Percentiles rank a stretch among this genome's conserved stretches.
phyloP scores from a whole-genome alignment of 179 eudicot genomes.

The Corrigiola litoralis region DNA sequence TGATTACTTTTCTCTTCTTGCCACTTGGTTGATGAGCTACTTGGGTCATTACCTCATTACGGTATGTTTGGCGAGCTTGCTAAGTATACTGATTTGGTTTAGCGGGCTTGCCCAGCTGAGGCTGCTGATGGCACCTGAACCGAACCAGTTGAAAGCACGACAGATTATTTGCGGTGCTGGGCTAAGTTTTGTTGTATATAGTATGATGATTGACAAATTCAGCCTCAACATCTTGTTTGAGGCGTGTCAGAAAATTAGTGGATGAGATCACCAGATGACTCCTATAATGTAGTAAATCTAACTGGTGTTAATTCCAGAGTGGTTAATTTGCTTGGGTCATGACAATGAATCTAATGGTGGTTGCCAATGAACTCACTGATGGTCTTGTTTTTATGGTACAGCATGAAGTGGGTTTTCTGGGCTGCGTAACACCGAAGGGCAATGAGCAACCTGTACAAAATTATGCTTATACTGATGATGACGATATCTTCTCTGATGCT shows the following conservation, averaged over 20 bases:
- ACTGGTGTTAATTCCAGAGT: too few species aligned
- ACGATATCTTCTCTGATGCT: conserved; percentile 29
- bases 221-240: background rate
- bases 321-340: too few species aligned
- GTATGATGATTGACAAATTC: too few species aligned
- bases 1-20: background rate
- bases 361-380: conserved; percentile 13
- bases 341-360: background rate
- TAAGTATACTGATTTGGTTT: background rate
- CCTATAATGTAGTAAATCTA: too few species aligned
- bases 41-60: background rate
- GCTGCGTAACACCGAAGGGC: conserved; percentile 9
- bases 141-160: background rate
- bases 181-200: too few species aligned
- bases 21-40: background rate
- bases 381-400: conserved; percentile 17
- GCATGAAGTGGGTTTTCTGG: conserved; percentile 12
- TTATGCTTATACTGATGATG: conserved; percentile 11
- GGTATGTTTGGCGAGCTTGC: conserved; percentile 1
- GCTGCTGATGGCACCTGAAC: background rate
- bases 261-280: too few species aligned
- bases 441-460: conserved; percentile 11
- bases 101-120: background rate
- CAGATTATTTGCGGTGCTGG: too few species aligned
- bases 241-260: too few species aligned